Percentiles rank a stretch among this genome's conserved stretches.
Evolutionary conservation across 148 eudicot genomes (phyloP).

Genomic region (Chenopodium quinoa): DNA sequence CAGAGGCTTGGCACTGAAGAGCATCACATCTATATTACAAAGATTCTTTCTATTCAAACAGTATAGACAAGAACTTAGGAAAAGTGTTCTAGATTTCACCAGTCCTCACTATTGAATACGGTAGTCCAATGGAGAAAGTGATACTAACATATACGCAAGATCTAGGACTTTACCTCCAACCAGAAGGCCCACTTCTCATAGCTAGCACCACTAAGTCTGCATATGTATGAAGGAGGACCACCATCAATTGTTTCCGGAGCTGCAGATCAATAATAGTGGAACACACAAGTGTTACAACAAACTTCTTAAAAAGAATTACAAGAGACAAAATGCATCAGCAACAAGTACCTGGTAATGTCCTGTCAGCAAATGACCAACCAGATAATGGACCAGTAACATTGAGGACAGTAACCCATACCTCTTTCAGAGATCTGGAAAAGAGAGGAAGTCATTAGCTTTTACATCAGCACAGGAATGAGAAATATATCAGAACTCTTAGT

Average conservation of each 20-base stretch:
- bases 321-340: not conserved
- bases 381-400: constrained; percentile 91
- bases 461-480: not conserved
- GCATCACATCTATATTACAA: not conserved
- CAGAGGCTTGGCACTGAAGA: not conserved
- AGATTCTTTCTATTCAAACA: not conserved
- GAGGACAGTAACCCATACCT: constrained; percentile 88
- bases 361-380: constrained; percentile 85
- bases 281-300: not conserved
- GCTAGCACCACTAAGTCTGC: constrained; percentile 79
- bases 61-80: not conserved
- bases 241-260: constrained; percentile 64
- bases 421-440: constrained; percentile 69
- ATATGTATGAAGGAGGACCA: constrained; percentile 81
- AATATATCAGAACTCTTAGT: not conserved
- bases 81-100: not conserved
- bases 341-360: constrained; percentile 56
- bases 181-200: constrained; percentile 87
- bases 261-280: constrained; percentile 31
- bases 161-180: constrained; percentile 68
- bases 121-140: not conserved
- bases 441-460: not conserved
- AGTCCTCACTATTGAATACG: not conserved
- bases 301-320: not conserved
- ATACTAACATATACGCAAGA: not conserved